Base-by-base conservation (phyloP, 148 eudicot genomes). In the Heliosperma pusillum region DNA sequence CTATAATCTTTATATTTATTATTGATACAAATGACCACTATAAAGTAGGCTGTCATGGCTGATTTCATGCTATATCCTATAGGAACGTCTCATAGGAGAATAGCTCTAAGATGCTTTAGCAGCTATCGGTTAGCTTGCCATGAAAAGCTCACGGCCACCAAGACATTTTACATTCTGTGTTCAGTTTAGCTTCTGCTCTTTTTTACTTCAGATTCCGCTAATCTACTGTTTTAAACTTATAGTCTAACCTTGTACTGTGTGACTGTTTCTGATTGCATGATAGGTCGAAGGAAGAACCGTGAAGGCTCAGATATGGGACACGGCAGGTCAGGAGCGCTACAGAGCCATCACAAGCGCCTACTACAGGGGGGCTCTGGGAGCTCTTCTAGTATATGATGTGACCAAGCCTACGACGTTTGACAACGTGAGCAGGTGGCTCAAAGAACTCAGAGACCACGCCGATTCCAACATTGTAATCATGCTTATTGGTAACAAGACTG, bases 251-350 rank as follows among this genome's bases (percentile, higher is more conserved):
- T 36, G 42, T 36, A 36, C 42, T 36, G 42, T 36, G 42, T 36
- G 42, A 36, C 9, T 59, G 64, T 59, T 21, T 20, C 3, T 70
- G 60, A 3, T 25, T 25, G 15, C 53, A 53, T 26, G 61, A 50
- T 50, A 70, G 73, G 73, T 70, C 6, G 73, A 70, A 70, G 73
- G 73, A 70, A 70, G 73, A 70, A 70, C 73, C 26, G 73, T 70
- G 60, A 70, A 70, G 60, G 73, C 73, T 70, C 73, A 70, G 73
- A 70, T 70, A 70, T 70, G 73, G 73, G 73, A 70, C 61, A 70
- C 73, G 40, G 73, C 73, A 52, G 73, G 73, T 70, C 73, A 70
- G 16, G 73, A 70, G 73, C 26, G 73, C 33, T 70, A 70, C 60
- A 25, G 73, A 42, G 73, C 73, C 42, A 70, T 70, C 60, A 70